Evolutionary conservation across 495 filamentous ascomycete genomes (phyloP), one percentile per base, ranked within the genome.

Genomic region (Pyronema omphalodes): DNA sequence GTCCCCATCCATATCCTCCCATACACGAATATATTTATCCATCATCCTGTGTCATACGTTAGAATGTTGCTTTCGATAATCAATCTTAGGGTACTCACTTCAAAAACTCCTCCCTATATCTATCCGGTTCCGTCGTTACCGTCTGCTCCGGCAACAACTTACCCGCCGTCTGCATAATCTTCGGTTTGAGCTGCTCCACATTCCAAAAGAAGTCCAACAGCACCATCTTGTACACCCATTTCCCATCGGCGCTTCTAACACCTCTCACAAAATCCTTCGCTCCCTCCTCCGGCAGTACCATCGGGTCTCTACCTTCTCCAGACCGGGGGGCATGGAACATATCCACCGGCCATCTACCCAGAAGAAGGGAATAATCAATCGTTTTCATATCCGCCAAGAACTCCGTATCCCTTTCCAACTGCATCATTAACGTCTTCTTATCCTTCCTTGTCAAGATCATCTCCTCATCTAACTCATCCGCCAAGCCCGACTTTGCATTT

Each of bases 151-250:
- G 61, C 12, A 65, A 18, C 12, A 58, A 43, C 37, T 49, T 53
- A 18, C 62, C 61, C 39, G 61, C 58, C 44, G 37, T 55, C 35
- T 57, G 55, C 39, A 65, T 61, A 44, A 66, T 57, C 51, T 46
- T 61, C 12, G 62, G 54, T 23, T 45, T 51, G 34, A 64, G 46
- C 46, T 64, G 58, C 40, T 57, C 46, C n/a, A 64, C 58, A 56
- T 64, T 64, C 62, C 58, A 65, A 14, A 65, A 57, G 51, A 63
- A 65, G 53, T 59, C 60, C 43, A 65, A 51, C 43, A 64, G 54
- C 41, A 47, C 57, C 56, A 61, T 59, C 19, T 59, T 61, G 39
- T 65, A 64, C 34, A 64, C 61, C 62, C 63, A 64, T 9, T 61
- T 61, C 36, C 61, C 61, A 51, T 64, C 61, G 3, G 55, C 58